These are phyloP conservation scores for Acacia acuminata DNA, from an alignment of 306 rosid species.

Conservation along the genomic window DNA sequence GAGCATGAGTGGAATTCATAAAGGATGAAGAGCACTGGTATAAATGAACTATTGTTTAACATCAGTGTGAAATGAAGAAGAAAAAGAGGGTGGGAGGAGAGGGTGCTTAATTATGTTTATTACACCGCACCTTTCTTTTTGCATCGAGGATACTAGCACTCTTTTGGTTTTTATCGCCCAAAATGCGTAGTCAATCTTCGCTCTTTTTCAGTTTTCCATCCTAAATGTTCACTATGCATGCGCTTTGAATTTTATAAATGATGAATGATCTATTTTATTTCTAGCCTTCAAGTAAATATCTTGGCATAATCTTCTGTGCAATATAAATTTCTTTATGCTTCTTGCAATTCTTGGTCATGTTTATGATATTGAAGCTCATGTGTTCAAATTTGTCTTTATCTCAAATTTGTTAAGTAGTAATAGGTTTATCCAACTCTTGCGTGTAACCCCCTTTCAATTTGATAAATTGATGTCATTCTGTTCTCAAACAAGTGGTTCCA, in stretches of 20 bases:
- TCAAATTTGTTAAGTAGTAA: neutral
- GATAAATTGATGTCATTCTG: neutral
- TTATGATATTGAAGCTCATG: neutral
- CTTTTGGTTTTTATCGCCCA: neutral
- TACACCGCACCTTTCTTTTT: too few relatives aligned
- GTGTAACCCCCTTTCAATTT: neutral
- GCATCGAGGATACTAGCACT: neutral
- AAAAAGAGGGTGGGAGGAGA: neutral
- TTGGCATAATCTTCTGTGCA: neutral
- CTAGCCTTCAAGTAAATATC: neutral
- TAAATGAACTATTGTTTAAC: too few relatives aligned
- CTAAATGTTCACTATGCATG: neutral
- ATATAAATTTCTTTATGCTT: neutral
- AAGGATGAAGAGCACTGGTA: too few relatives aligned
- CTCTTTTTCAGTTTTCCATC: neutral
- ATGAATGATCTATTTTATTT: slow-evolving; percentile 1
- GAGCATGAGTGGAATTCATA: too few relatives aligned
- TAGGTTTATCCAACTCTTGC: slow-evolving; percentile 1
- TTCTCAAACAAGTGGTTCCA: slow-evolving; percentile 14
- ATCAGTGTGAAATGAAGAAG: too few relatives aligned
- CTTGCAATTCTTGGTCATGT: neutral
- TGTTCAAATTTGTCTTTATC: neutral
- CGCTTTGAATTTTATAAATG: neutral
- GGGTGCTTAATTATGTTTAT: neutral
- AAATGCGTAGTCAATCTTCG: neutral